Percentiles rank a stretch among this genome's conserved stretches.
Conservation (phyloP, 345 rosid species). For the Diplotaxis tenuifolia region DNA sequence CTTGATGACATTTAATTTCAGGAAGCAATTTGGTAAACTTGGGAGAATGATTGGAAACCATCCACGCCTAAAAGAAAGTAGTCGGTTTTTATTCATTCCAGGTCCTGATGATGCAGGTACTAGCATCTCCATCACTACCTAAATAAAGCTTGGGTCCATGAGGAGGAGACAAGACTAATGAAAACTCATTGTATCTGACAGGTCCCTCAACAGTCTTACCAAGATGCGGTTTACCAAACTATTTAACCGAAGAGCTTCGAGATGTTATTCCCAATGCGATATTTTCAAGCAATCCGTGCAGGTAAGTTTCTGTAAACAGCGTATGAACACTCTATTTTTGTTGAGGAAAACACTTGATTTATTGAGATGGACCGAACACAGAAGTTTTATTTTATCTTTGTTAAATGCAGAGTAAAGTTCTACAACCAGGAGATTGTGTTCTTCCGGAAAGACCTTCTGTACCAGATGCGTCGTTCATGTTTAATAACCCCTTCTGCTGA, state of each 20-base stretch:
- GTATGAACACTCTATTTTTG: not conserved
- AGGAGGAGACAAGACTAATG: slow-evolving; percentile 16
- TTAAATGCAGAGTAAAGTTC: slow-evolving; percentile 69
- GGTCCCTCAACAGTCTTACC: slow-evolving; percentile 92
- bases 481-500: slow-evolving; percentile 79
- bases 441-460: slow-evolving; percentile 83
- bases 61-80: slow-evolving; percentile 69
- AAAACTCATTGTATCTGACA: slow-evolving; percentile 34
- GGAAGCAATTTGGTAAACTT: slow-evolving; percentile 74
- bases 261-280: slow-evolving; percentile 67
- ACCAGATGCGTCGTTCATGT: slow-evolving; percentile 90
- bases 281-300: slow-evolving; percentile 95
- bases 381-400: not conserved
- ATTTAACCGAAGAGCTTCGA: slow-evolving; percentile 70
- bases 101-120: slow-evolving; percentile 94
- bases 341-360: not conserved
- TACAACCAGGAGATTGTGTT: slow-evolving; percentile 88
- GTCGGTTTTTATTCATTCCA: slow-evolving; percentile 85
- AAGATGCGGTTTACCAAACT: slow-evolving; percentile 72
- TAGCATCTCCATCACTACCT: slow-evolving; percentile 6
- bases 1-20: slow-evolving; percentile 29
- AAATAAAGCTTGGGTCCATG: slow-evolving; percentile 4
- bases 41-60: slow-evolving; percentile 75
- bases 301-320: slow-evolving; percentile 43
- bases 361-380: not conserved